Conservation (phyloP, 192 early-diverging fungal species). For the Jimgerdemannia flammicorona region DNA sequence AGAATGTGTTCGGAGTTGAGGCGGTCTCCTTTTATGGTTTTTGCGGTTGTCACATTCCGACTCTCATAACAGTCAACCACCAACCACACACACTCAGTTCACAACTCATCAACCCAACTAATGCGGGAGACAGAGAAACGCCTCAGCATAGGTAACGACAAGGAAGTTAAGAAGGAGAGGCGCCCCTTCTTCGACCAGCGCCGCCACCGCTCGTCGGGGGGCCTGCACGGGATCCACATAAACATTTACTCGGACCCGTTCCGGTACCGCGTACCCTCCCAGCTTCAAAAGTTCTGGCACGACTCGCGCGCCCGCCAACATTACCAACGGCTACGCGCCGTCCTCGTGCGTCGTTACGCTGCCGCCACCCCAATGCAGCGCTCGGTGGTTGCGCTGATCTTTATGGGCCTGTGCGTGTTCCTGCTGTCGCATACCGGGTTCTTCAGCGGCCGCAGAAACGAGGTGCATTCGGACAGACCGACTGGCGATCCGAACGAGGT, state of each 20-base stretch:
- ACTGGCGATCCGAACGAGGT: slow-evolving; percentile 11
- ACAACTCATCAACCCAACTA: not conserved
- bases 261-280: slow-evolving; percentile 30
- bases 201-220: not conserved
- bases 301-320: slow-evolving; percentile 17
- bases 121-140: slow-evolving; percentile 1
- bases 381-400: not conserved
- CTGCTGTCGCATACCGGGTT: slow-evolving; percentile 28
- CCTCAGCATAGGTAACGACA: slow-evolving; percentile 1
- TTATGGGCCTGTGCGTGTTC: slow-evolving; percentile 18
- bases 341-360: slow-evolving; percentile 5
- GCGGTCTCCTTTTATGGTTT: no score
- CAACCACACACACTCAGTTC: not conserved
- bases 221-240: slow-evolving; percentile 29
- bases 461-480: not conserved
- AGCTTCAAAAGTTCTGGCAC: slow-evolving; percentile 31
- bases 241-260: slow-evolving; percentile 38
- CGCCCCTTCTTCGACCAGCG: slow-evolving; percentile 6
- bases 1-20: no score
- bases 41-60: not conserved
- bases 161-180: not conserved
- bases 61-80: not conserved
- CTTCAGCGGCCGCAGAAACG: slow-evolving; percentile 27
- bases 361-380: slow-evolving; percentile 7
- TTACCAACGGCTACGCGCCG: slow-evolving; percentile 3